A percentile compares a stretch with the other conserved stretches of the same genome.
phyloP scores from a whole-genome alignment of 2,329 filamentous ascomycete species.

The Ilyonectria mors-panacis region DNA sequence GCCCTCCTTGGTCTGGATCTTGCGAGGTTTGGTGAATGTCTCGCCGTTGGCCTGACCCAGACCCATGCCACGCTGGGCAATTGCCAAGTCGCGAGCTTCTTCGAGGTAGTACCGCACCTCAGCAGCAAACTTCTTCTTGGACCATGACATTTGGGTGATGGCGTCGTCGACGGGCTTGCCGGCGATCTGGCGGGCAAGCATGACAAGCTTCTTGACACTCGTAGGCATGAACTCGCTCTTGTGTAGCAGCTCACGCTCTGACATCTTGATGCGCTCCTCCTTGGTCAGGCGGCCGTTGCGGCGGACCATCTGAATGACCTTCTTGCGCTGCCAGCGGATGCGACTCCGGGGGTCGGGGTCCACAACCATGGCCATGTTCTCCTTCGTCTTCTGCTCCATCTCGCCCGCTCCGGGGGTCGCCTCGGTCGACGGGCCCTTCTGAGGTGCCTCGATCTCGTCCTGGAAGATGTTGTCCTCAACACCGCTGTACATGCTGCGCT shows the following conservation, averaged over 20 bases:
- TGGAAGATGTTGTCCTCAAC: constrained; percentile 75
- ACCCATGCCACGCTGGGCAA: constrained; percentile 89
- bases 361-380: constrained; percentile 73
- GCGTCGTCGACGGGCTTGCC: constrained; percentile 97
- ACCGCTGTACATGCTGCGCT: constrained; percentile 58
- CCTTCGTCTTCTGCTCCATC: constrained; percentile 57
- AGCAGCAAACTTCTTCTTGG: constrained; percentile 90
- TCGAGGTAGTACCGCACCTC: constrained; percentile 86
- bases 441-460: constrained; percentile 64
- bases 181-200: constrained; percentile 87
- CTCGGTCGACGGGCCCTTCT: constrained; percentile 34
- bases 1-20: constrained; percentile 82
- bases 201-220: constrained; percentile 90
- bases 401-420: constrained; percentile 47
- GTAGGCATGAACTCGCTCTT: constrained; percentile 85
- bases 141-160: constrained; percentile 94
- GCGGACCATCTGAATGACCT: constrained; percentile 83
- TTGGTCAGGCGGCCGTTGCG: constrained; percentile 69
- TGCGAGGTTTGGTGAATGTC: constrained; percentile 55
- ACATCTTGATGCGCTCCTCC: constrained; percentile 76
- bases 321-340: constrained; percentile 84
- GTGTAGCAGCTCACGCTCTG: constrained; percentile 68
- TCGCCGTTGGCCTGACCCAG: constrained; percentile 65
- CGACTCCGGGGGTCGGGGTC: constrained; percentile 83
- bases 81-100: constrained; percentile 84